Conservation (phyloP, 2,329 filamentous ascomycete species). For the Didymella arachidicola region DNA sequence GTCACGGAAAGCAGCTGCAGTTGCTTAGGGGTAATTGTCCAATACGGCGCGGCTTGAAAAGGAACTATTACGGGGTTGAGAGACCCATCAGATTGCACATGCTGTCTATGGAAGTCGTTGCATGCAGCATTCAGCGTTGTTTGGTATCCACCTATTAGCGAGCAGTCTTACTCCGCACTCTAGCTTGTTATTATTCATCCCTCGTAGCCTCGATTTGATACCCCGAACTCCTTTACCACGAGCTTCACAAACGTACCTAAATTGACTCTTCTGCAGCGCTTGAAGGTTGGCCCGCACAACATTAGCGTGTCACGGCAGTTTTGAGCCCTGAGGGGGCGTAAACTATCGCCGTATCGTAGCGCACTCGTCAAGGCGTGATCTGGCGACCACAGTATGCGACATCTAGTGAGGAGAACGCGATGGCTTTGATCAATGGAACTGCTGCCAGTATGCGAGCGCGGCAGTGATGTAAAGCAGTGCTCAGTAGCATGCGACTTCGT, state of each 20-base stretch:
- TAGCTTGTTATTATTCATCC: not conserved
- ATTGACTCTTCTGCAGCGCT: not conserved
- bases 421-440: not conserved
- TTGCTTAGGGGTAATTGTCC: conserved; percentile 1
- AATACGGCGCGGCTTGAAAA: too few species aligned
- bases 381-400: conserved; percentile 6
- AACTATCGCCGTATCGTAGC: conserved; percentile 18
- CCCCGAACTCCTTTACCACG: not conserved
- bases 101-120: not conserved
- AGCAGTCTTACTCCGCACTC: not conserved
- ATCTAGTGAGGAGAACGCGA: too few species aligned
- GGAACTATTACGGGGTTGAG: not conserved
- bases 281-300: not conserved
- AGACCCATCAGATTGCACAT: not conserved
- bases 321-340: too few species aligned
- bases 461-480: not conserved
- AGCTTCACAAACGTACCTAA: not conserved
- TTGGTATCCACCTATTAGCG: not conserved
- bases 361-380: conserved; percentile 21
- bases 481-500: not conserved
- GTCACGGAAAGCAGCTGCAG: conserved; percentile 28
- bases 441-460: not conserved
- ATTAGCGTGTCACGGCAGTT: conserved; percentile 8
- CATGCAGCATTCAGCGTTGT: not conserved
- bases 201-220: not conserved